Evolutionary conservation across 257 asterid genomes (phyloP).

Genomic region (Rubia yunnanensis): DNA sequence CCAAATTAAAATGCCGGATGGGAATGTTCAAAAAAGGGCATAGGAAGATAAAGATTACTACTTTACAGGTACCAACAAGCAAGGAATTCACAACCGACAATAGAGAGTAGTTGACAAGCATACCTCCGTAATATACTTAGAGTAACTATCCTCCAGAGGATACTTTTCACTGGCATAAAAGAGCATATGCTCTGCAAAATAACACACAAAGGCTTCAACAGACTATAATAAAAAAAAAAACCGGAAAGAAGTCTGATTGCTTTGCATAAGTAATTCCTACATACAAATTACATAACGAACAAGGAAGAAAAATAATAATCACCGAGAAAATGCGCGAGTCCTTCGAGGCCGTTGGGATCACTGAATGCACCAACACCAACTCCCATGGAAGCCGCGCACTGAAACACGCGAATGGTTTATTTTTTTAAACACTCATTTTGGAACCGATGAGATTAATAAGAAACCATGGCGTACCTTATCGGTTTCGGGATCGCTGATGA

Average conservation of each 20-base stretch:
- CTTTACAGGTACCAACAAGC: neutral
- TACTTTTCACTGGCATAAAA: slow-evolving; percentile 97
- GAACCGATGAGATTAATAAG: neutral
- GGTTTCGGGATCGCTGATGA: slow-evolving; percentile 92
- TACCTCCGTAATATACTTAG: slow-evolving; percentile 85
- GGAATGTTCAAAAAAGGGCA: neutral
- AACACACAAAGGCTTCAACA: slow-evolving; percentile 7
- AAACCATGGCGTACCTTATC: slow-evolving; percentile 48
- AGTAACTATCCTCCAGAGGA: slow-evolving; percentile 90
- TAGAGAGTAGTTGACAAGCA: slow-evolving; percentile 6
- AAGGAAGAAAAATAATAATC: neutral
- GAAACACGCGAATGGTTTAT: slow-evolving; percentile 6
- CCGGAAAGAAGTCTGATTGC: neutral
- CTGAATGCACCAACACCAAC: slow-evolving; percentile 93
- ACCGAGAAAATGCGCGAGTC: slow-evolving; percentile 99
- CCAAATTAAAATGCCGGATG: neutral
- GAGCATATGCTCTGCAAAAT: slow-evolving; percentile 82
- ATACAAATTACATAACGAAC: neutral
- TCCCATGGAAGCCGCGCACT: slow-evolving; percentile 97
- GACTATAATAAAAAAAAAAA: neutral
- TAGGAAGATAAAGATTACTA: too few species aligned
- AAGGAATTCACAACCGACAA: slow-evolving; percentile 8
- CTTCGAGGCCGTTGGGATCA: slow-evolving; percentile 94
- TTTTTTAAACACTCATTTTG: neutral
- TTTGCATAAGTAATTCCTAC: neutral